Percentiles rank a stretch among this genome's conserved stretches.
Conservation (phyloP, 1,139 yeast genomes). For the Scheffersomyces parashehatae region DNA sequence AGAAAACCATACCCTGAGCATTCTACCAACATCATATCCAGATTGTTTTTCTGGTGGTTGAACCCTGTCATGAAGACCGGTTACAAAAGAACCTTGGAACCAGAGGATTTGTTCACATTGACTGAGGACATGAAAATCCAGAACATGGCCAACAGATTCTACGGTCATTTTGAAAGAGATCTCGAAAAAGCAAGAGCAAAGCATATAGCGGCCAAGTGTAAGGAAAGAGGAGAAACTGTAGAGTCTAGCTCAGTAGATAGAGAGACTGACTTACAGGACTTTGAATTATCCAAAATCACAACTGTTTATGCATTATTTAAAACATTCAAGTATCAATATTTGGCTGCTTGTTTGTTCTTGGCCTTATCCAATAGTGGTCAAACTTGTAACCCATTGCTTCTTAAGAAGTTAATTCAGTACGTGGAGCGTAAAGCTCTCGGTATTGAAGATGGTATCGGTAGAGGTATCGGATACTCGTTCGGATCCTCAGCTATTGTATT, state of each 20-base stretch:
- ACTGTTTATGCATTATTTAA: constrained; percentile 22
- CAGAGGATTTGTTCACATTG: constrained; percentile 44
- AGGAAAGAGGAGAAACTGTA: constrained; percentile 24
- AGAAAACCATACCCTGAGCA: constrained; percentile 36
- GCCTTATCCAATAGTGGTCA: constrained; percentile 16
- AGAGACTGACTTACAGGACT: constrained; percentile 27
- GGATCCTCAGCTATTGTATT: constrained; percentile 25
- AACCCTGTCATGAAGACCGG: constrained; percentile 50
- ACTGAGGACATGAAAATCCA: constrained; percentile 41
- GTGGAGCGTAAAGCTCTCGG: constrained; percentile 35
- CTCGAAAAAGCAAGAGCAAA: constrained; percentile 19
- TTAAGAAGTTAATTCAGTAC: constrained; percentile 42
- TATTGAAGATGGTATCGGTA: constrained; percentile 20
- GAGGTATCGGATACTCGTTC: constrained; percentile 34
- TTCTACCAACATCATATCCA: constrained; percentile 36
- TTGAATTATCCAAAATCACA: constrained; percentile 12
- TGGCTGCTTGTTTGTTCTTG: constrained; percentile 21
- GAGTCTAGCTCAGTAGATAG: constrained; percentile 17
- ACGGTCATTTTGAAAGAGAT: constrained; percentile 20
- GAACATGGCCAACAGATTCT: constrained; percentile 32
- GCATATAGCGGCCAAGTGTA: constrained; percentile 23
- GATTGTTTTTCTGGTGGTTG: constrained; percentile 52
- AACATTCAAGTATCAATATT: constrained; percentile 31
- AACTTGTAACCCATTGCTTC: constrained; percentile 31
- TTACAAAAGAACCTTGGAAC: constrained; percentile 49